phyloP scores from a whole-genome alignment of 179 eudicot genomes.

The Heliamphora pulchella region DNA sequence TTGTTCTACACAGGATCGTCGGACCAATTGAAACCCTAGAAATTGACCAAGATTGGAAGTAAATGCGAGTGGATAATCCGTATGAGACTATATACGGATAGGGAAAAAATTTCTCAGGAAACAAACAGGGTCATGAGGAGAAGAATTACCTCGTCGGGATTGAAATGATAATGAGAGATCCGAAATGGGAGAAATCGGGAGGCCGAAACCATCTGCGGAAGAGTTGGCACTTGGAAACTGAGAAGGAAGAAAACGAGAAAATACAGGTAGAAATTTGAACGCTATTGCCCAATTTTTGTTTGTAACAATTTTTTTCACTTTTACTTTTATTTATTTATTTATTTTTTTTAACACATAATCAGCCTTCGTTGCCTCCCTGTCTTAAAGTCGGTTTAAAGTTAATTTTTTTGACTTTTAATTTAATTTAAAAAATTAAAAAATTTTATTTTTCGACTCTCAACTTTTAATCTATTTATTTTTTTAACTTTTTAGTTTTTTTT shows the following conservation, averaged over 20 bases:
- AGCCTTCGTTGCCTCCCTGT: too few relatives aligned
- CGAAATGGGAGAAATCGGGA: constrained; percentile 18
- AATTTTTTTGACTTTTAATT: too few relatives aligned
- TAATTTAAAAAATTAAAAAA: too few relatives aligned
- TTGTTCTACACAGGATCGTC: not conserved
- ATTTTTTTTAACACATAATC: too few relatives aligned
- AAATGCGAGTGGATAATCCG: not conserved
- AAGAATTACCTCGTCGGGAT: not conserved
- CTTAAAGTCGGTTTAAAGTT: too few relatives aligned
- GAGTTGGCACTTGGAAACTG: constrained; percentile 16
- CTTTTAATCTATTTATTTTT: too few relatives aligned
- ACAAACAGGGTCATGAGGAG: not conserved
- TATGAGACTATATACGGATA: not conserved
- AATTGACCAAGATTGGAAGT: not conserved
- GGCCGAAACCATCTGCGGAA: constrained; percentile 13
- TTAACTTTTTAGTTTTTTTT: too few relatives aligned
- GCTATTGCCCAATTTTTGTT: too few relatives aligned
- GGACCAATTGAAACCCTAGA: constrained; percentile 9
- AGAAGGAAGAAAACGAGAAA: not conserved
- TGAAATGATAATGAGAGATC: constrained; percentile 9
- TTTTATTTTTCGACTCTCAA: too few relatives aligned
- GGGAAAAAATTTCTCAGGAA: not conserved
- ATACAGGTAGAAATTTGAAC: not conserved
- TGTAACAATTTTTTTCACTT: too few relatives aligned
- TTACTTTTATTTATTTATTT: too few relatives aligned